Conservation (phyloP, 805 yeast species). For the Monosporozyma aquatica region DNA sequence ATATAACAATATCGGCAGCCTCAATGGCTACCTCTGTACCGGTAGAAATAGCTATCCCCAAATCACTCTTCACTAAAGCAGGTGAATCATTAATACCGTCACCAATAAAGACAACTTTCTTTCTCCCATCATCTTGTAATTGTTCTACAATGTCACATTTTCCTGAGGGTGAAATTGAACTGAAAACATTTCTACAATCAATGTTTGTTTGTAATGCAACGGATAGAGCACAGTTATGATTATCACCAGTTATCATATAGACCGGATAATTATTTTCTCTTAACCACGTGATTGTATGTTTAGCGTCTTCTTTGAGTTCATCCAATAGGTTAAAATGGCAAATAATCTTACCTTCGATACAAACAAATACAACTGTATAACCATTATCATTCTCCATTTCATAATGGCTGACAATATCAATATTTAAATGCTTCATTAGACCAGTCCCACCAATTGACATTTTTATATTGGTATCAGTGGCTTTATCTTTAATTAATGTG, state of each 20-base stretch:
- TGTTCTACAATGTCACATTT: slow-evolving; percentile 60
- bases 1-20: slow-evolving; percentile 85
- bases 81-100: slow-evolving; percentile 99
- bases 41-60: slow-evolving; percentile 85
- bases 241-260: slow-evolving; percentile 90
- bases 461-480: slow-evolving; percentile 16
- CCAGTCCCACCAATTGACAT: slow-evolving; percentile 43
- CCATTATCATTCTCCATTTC: slow-evolving; percentile 22
- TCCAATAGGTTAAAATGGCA: slow-evolving; percentile 69
- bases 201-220: slow-evolving; percentile 66
- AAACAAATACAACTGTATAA: slow-evolving; percentile 46
- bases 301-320: slow-evolving; percentile 55
- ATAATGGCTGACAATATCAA: neutral
- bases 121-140: slow-evolving; percentile 37
- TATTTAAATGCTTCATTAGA: neutral
- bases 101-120: slow-evolving; percentile 77
- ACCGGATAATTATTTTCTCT: slow-evolving; percentile 45
- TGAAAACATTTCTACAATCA: slow-evolving; percentile 51
- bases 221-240: slow-evolving; percentile 46
- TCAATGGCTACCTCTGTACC: slow-evolving; percentile 96
- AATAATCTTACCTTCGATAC: slow-evolving; percentile 45
- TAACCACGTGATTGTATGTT: slow-evolving; percentile 48
- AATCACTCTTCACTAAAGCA: slow-evolving; percentile 77
- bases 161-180: slow-evolving; percentile 67
- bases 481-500: slow-evolving; percentile 1